phyloP scores from a whole-genome alignment of 495 filamentous ascomycete species.

The Evernia prunastri region DNA sequence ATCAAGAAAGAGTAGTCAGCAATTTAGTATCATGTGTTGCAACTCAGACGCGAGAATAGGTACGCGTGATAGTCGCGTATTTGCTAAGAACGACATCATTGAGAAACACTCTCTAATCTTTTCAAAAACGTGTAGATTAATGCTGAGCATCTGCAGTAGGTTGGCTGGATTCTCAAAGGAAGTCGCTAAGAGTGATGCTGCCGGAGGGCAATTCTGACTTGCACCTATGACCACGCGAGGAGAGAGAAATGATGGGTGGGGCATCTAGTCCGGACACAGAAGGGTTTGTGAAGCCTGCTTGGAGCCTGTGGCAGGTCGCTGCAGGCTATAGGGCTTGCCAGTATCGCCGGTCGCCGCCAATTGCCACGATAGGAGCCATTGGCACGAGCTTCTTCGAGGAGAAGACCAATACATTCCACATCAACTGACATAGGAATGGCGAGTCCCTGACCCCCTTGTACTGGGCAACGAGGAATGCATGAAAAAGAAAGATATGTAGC shows the following conservation, averaged over 20 bases:
- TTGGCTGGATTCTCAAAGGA: background rate
- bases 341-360: conserved; percentile 12
- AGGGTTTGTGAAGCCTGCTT: background rate
- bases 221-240: background rate
- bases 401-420: conserved; percentile 7
- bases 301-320: background rate
- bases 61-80: conserved; percentile 1
- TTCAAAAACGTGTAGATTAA: background rate
- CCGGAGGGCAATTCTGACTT: background rate
- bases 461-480: conserved; percentile 19
- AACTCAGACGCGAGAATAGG: background rate
- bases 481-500: conserved; percentile 8
- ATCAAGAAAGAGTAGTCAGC: background rate
- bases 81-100: background rate
- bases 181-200: background rate
- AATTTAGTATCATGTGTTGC: background rate
- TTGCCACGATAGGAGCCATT: background rate
- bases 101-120: background rate
- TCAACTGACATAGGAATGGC: conserved; percentile 10
- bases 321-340: background rate
- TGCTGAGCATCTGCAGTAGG: background rate
- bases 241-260: background rate
- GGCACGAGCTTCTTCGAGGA: background rate
- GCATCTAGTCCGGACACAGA: too few relatives aligned
- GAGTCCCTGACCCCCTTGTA: conserved; percentile 17